phyloP scores from a whole-genome alignment of 352 stramenopile genomes.

The Discostella stelligera region DNA sequence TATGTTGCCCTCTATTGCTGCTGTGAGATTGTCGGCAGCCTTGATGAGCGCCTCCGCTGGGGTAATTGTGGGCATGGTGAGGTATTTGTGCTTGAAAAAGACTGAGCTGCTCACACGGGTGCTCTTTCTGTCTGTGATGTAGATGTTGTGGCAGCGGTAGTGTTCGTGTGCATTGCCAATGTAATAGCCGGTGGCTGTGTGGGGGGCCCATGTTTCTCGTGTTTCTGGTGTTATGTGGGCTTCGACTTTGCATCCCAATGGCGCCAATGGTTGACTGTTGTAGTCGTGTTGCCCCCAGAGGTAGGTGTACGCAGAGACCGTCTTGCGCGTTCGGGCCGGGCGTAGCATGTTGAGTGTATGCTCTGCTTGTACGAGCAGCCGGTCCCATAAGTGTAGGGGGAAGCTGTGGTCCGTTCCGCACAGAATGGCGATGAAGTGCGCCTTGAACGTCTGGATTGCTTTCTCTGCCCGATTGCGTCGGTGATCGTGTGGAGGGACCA shows the following conservation, averaged over 20 bases:
- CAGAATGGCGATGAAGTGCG: slow-evolving; percentile 58
- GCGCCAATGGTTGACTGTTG: slow-evolving; percentile 49
- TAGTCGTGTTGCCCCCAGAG: slow-evolving; percentile 8
- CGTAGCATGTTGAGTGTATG: slow-evolving; percentile 56
- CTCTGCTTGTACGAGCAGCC: slow-evolving; percentile 48
- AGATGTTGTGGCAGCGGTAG: slow-evolving; percentile 50
- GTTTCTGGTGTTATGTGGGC: slow-evolving; percentile 34
- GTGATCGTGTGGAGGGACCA: slow-evolving; percentile 50
- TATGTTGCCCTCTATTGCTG: slow-evolving; percentile 2
- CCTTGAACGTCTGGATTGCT: slow-evolving; percentile 61
- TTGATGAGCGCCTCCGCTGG: slow-evolving; percentile 16
- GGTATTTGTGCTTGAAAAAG: background rate
- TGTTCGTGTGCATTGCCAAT: slow-evolving; percentile 47
- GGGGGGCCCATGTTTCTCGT: slow-evolving; percentile 28
- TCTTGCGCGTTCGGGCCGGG: slow-evolving; percentile 31
- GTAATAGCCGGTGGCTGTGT: slow-evolving; percentile 52
- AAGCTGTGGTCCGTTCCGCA: slow-evolving; percentile 41
- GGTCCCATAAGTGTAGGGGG: slow-evolving; percentile 52
- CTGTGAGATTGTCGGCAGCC: slow-evolving; percentile 4
- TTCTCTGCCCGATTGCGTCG: slow-evolving; percentile 51
- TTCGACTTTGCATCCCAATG: slow-evolving; percentile 43
- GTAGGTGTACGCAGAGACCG: slow-evolving; percentile 37
- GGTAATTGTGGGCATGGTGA: slow-evolving; percentile 22
- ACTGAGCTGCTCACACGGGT: too few species aligned
- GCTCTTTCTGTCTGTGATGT: slow-evolving; percentile 4